These are phyloP conservation scores for Hypoxylon sp. DNA, from an alignment of 2,329 filamentous ascomycete species.

Conservation along the genomic window DNA sequence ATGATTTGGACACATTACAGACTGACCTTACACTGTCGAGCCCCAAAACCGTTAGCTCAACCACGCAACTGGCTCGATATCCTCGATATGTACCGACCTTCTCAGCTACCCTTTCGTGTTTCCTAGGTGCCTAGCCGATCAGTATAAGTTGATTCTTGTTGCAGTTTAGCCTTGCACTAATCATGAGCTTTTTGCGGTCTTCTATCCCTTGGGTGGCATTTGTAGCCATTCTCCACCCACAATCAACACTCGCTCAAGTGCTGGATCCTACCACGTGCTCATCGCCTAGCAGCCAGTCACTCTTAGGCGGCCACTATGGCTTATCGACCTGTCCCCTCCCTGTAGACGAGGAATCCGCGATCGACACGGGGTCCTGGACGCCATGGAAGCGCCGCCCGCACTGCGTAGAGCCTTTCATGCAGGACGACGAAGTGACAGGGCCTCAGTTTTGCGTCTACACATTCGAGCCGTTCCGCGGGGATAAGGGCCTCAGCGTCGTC, in stretches of 20 bases:
- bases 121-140: too few species aligned
- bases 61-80: neutral
- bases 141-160: neutral
- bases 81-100: neutral
- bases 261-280: slow-evolving; percentile 23
- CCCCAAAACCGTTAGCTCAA: neutral
- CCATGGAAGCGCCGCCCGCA: slow-evolving; percentile 40
- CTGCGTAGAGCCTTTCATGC: slow-evolving; percentile 34
- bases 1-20: slow-evolving; percentile 41
- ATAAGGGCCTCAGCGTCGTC: slow-evolving; percentile 28
- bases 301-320: neutral
- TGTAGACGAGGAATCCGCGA: slow-evolving; percentile 33
- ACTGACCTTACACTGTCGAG: slow-evolving; percentile 1
- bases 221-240: neutral
- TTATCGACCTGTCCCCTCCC: slow-evolving; percentile 29
- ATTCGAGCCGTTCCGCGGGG: slow-evolving; percentile 39
- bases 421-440: slow-evolving; percentile 12
- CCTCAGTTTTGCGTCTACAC: slow-evolving; percentile 39
- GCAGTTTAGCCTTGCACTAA: neutral
- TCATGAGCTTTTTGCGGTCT: neutral
- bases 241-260: neutral
- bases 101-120: neutral
- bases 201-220: neutral
- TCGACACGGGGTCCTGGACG: slow-evolving; percentile 31
- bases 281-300: neutral